These are phyloP conservation scores for Capronia epimyces DNA, from an alignment of 2,329 filamentous ascomycete genomes.

Conservation along the genomic window DNA sequence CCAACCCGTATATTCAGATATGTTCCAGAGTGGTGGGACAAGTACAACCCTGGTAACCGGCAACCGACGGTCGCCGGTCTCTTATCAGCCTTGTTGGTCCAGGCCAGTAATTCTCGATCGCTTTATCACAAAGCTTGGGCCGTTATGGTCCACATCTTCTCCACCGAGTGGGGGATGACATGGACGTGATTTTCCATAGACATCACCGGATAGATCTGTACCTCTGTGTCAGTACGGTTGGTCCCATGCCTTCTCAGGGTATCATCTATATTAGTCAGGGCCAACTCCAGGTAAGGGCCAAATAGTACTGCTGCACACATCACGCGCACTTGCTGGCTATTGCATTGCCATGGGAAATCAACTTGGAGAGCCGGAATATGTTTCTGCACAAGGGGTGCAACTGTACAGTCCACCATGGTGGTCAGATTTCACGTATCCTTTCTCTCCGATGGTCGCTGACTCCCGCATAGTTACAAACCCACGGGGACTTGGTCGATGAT, in stretches of 20 bases:
- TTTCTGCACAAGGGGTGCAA: constrained; percentile 1
- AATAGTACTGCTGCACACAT: neutral
- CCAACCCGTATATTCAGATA: neutral
- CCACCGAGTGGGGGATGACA: neutral
- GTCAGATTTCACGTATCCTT: neutral
- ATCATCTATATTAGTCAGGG: neutral
- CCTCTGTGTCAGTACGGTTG: neutral
- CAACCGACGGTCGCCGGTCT: neutral
- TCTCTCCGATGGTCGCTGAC: neutral
- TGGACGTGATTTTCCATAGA: neutral
- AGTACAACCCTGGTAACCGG: neutral
- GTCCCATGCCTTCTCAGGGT: neutral
- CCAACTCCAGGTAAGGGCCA: neutral
- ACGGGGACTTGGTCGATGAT: neutral
- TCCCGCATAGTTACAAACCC: neutral
- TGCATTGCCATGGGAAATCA: neutral
- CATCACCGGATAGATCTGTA: neutral
- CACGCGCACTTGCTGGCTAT: neutral
- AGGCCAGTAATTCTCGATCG: neutral
- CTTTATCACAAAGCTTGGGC: neutral
- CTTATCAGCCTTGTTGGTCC: neutral
- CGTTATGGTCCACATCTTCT: neutral
- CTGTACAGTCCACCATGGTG: constrained; percentile 1
- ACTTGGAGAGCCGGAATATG: neutral
- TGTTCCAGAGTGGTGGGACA: neutral